Conservation (phyloP, 768 basidiomycete species). For the Russula sp. region DNA sequence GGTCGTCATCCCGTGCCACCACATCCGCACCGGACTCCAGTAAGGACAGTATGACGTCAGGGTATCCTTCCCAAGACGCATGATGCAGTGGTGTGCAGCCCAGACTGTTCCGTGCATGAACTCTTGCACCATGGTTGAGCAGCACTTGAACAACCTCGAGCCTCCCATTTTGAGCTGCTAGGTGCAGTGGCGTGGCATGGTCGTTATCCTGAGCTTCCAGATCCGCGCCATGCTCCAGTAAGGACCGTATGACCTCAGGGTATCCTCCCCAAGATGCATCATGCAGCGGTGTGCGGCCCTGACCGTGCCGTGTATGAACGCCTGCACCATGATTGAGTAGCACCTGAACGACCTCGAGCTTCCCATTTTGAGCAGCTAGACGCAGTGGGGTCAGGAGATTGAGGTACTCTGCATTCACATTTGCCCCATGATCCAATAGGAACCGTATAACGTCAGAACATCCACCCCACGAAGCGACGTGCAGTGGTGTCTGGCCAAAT, state of each 20-base stretch:
- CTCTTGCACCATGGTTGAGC: background rate
- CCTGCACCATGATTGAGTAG: background rate
- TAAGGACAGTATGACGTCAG: background rate
- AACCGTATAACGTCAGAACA: too few species aligned
- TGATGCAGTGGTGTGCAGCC: background rate
- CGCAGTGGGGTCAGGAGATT: too few species aligned
- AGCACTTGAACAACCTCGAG: background rate
- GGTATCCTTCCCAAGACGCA: background rate
- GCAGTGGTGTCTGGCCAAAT: too few species aligned
- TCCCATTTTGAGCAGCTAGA: too few species aligned
- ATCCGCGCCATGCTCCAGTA: background rate
- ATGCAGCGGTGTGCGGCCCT: background rate
- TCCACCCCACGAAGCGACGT: too few species aligned
- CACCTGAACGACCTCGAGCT: too few species aligned
- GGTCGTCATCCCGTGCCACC: background rate
- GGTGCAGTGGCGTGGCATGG: background rate
- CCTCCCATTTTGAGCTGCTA: background rate
- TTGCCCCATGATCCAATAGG: too few species aligned
- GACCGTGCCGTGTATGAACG: background rate
- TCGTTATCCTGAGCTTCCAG: background rate
- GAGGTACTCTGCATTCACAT: too few species aligned
- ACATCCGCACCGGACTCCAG: background rate
- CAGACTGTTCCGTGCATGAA: background rate
- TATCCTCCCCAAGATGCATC: background rate
- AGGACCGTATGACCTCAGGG: background rate